These are phyloP conservation scores for Mortierella antarctica DNA, from an alignment of 192 early-diverging fungal genomes.

Conservation along the genomic window DNA sequence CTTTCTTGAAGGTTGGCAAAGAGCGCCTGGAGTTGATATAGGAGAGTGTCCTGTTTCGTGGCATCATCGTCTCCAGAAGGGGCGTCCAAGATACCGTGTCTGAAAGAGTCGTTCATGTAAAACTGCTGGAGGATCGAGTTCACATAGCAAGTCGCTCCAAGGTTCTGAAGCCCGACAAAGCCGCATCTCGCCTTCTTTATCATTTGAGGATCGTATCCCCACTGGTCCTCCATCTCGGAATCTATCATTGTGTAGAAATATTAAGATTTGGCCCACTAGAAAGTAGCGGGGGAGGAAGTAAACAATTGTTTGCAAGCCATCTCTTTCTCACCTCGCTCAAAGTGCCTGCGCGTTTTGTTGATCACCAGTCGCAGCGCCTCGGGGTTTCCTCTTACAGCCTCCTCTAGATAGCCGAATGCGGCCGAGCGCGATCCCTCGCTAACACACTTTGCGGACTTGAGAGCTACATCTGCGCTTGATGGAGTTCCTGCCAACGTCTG, in stretches of 20 bases:
- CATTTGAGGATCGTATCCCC: constrained; percentile 58
- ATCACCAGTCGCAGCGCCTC: constrained; percentile 46
- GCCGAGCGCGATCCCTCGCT: constrained; percentile 52
- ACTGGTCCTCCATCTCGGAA: constrained; percentile 49
- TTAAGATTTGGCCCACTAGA: neutral
- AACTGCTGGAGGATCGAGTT: constrained; percentile 72
- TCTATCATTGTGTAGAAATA: constrained; percentile 8
- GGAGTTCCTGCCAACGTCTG: neutral
- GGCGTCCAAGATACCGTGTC: constrained; percentile 58
- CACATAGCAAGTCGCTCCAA: constrained; percentile 76
- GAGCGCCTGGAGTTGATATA: constrained; percentile 62
- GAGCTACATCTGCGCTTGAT: neutral
- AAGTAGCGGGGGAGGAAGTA: neutral
- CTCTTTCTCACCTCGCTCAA: constrained; percentile 44
- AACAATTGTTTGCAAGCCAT: neutral
- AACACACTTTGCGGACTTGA: constrained; percentile 51
- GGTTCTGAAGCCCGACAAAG: constrained; percentile 66
- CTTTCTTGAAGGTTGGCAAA: constrained; percentile 64
- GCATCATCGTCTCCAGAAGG: constrained; percentile 34
- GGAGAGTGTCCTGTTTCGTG: constrained; percentile 56
- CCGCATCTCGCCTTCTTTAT: constrained; percentile 52
- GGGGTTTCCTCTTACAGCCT: constrained; percentile 28
- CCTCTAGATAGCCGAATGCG: constrained; percentile 51
- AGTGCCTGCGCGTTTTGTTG: constrained; percentile 43
- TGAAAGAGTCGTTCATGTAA: constrained; percentile 64